A percentile compares a stretch with the other conserved stretches of the same genome.
Conservation (phyloP, 495 filamentous ascomycete species). For the Parachaetomium inaequale region DNA sequence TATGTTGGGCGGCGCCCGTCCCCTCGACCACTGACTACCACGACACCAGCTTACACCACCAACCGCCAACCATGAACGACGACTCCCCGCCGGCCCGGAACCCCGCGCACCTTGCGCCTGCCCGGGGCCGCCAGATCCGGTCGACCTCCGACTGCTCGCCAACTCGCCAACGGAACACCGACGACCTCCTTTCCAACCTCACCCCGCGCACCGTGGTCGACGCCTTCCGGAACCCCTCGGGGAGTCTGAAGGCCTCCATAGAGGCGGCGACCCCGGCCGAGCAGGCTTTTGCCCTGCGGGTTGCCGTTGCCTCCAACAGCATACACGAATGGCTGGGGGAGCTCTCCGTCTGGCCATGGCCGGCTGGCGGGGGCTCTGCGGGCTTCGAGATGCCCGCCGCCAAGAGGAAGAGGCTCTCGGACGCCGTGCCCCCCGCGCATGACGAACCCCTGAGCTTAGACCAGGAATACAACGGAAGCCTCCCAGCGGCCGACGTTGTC, state of each 20-base stretch:
- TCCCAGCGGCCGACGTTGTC: conserved; percentile 57
- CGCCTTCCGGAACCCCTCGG: conserved; percentile 49
- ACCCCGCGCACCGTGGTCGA: conserved; percentile 42
- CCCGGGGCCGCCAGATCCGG: conserved; percentile 26
- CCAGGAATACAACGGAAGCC: conserved; percentile 62
- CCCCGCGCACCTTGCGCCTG: conserved; percentile 21
- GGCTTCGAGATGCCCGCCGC: conserved; percentile 54
- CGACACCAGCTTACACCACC: conserved; percentile 9
- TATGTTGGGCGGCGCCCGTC: conserved; percentile 26
- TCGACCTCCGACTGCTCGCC: conserved; percentile 37
- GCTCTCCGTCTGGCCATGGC: conserved; percentile 73
- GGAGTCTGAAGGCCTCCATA: conserved; percentile 58
- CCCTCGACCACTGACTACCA: conserved; percentile 17
- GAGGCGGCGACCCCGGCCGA: conserved; percentile 63
- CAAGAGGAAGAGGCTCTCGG: conserved; percentile 37
- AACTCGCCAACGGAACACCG: conserved; percentile 34
- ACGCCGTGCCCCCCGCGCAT: conserved; percentile 1
- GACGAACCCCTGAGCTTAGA: conserved; percentile 10
- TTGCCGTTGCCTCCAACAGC: conserved; percentile 68
- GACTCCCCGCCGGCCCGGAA: conserved; percentile 27
- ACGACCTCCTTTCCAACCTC: conserved; percentile 45
- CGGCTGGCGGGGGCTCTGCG: conserved; percentile 47
- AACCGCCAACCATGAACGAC: conserved; percentile 31
- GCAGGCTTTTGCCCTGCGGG: conserved; percentile 67
- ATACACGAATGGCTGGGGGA: conserved; percentile 76